Evolutionary conservation across 139 green algal genomes (phyloP), one percentile per base, ranked within the genome.

Genomic region (Asterochloris erici): DNA sequence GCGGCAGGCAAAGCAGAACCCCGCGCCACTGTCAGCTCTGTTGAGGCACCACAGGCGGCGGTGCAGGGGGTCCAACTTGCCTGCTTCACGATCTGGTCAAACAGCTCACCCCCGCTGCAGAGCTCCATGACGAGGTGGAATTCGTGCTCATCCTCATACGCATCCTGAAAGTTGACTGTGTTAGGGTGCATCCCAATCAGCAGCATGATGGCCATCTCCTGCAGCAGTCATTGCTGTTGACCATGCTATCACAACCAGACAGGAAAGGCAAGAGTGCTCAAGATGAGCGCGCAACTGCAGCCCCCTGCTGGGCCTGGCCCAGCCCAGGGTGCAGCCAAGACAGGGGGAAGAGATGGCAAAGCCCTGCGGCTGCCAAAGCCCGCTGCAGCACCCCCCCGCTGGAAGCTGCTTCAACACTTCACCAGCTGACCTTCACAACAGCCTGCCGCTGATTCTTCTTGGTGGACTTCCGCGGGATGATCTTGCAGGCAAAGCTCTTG

Each of bases 41-140:
- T 75, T 79, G 26, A 27, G 14, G 74, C 26, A 63, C 11, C 19
- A 62, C 74, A 23, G 16, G 29, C 74, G 64, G 74, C 38, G 14
- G 15, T 17, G 16, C 19, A 17, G 26, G 63, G 26, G 0, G 12
- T 60, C 10, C 1, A 12, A 0, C 84, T 28, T 80, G 87, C 90
- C 86, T 93, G 91, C 28, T 83, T 77, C n/a, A 91, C 91, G 79
- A 94, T 93, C 68, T 92, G 88, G 76, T 94, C 89, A 88, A 94
- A 94, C n/a, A 94, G 87, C 86, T 94, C 91, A 13, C 91, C 91
- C 9, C 84, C 83, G 38, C 27, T 86, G 68, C 83, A 86, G 9
- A 83, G 16, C n/a, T 84, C 83, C 68, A 86, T 75, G 12, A 86
- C 83, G n/a, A 85, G 61, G 38, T 85, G 63, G 27, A 68, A 85